Percentiles rank a stretch among this genome's conserved stretches.
Conservation (phyloP, 495 filamentous ascomycete species). For the Lasiosphaeriaceae sp. region DNA sequence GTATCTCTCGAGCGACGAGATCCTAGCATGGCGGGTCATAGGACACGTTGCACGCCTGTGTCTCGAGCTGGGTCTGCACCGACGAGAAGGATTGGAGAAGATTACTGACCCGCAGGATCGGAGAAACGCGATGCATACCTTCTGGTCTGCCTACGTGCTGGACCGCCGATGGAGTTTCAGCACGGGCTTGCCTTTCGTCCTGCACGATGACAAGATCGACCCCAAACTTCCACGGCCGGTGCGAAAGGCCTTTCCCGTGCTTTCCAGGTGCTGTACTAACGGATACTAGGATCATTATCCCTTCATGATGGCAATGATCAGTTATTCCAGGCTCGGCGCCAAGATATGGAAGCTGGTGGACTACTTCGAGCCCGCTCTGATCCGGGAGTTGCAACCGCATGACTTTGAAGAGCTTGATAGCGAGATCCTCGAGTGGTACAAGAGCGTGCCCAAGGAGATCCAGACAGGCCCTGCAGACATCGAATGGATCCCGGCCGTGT, state of each 20-base stretch:
- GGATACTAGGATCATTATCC: conserved; percentile 58
- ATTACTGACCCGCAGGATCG: conserved; percentile 62
- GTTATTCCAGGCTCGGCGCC: conserved; percentile 69
- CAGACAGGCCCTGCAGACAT: conserved; percentile 16
- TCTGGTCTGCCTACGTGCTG: conserved; percentile 78
- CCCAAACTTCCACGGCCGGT: conserved; percentile 72
- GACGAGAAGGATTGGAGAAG: conserved; percentile 66
- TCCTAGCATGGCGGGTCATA: conserved; percentile 73
- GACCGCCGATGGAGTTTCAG: conserved; percentile 80
- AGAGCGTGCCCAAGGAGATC: conserved; percentile 38
- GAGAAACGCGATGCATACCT: conserved; percentile 57
- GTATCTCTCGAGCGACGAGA: conserved; percentile 77
- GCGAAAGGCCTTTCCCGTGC: conserved; percentile 26
- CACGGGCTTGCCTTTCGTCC: conserved; percentile 74
- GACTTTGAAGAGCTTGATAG: conserved; percentile 75
- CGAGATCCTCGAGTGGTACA: conserved; percentile 75
- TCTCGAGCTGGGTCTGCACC: conserved; percentile 75
- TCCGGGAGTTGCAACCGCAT: conserved; percentile 50
- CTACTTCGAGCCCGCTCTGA: conserved; percentile 48
- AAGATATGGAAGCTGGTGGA: conserved; percentile 73
- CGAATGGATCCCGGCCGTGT: conserved; percentile 14
- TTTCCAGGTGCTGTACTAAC: neutral
- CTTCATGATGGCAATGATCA: conserved; percentile 74
- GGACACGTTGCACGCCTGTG: conserved; percentile 73
- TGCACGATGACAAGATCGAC: conserved; percentile 82